These are phyloP conservation scores for Phycomyces blakesleeanus DNA, from an alignment of 192 early-diverging fungal genomes.

Conservation along the genomic window DNA sequence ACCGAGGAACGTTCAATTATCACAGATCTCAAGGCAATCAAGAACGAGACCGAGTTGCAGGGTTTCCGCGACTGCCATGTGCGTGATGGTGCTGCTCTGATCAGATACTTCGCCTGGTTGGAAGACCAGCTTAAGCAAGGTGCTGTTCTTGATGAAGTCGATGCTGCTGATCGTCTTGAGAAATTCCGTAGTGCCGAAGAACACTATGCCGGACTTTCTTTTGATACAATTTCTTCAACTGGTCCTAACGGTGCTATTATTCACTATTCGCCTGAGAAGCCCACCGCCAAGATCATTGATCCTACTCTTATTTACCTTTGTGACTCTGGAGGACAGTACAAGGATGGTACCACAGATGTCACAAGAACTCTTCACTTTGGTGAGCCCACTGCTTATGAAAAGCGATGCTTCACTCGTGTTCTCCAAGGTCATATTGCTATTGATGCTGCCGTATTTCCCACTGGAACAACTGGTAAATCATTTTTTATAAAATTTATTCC, in stretches of 20 bases:
- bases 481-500: background rate
- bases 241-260: slow-evolving; percentile 98
- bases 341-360: slow-evolving; percentile 95
- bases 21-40: slow-evolving; percentile 83
- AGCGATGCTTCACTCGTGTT: slow-evolving; percentile 94
- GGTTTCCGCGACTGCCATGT: slow-evolving; percentile 92
- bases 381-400: slow-evolving; percentile 77
- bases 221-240: slow-evolving; percentile 93
- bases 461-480: slow-evolving; percentile 58
- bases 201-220: slow-evolving; percentile 89
- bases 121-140: slow-evolving; percentile 81
- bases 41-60: slow-evolving; percentile 85
- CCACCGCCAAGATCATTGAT: slow-evolving; percentile 71
- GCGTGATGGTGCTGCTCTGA: slow-evolving; percentile 85
- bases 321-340: slow-evolving; percentile 96
- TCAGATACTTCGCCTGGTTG: slow-evolving; percentile 89
- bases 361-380: slow-evolving; percentile 94
- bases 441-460: slow-evolving; percentile 85
- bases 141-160: slow-evolving; percentile 74
- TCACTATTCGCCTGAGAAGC: slow-evolving; percentile 91
- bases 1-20: slow-evolving; percentile 65
- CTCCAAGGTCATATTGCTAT: slow-evolving; percentile 96
- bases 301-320: slow-evolving; percentile 82
- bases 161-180: slow-evolving; percentile 83
- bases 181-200: slow-evolving; percentile 66